Base-by-base conservation (phyloP, 2,329 filamentous ascomycete species). In the Lachnellula hyalina region DNA sequence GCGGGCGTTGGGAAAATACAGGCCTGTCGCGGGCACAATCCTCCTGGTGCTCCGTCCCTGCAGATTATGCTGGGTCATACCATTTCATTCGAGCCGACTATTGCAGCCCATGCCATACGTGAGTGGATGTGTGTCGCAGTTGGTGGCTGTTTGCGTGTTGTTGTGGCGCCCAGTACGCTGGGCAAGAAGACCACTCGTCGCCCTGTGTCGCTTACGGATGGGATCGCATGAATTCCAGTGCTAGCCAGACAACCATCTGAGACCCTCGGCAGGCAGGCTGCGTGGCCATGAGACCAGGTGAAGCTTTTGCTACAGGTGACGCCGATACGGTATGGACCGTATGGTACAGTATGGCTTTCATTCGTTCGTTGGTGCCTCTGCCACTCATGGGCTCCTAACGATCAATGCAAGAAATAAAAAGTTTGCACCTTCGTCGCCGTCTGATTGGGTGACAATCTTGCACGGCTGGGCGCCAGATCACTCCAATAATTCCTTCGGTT, bases 241-340 rank as follows among this genome's bases (percentile, higher is more conserved):
- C 36, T 17, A 15, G 36, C 54, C 54, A 58, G 58, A 59, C 53
- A 58, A 48, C 55, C 47, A 61, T 58, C 60, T 63, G 61, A 61
- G 61, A 63, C 61, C 50, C 35, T 42, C 46, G 40, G 57, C 54
- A 34, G 45, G 23, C 47, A 38, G 36, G 23, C 38, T 41, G 38
- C 25, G 19, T 49, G 44, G 19, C 52, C 56, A 57, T 59, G 59
- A 63, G 57, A 61, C 61, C 56, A 55, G 58, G 61, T 62, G 58
- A 61, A 21, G 12, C 23, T 12, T 12, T 12, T 21, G 21, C 44
- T 28, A 21, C 44, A 46, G 44, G 44, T 46, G 44, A 46, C 44
- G 44, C 44, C 21, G 23, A 46, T n/a, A 12, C 25, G 44, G 5
- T 23, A 25, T 28, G 23, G 12, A n/a, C 5, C 12, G 36, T 38